Evolutionary conservation across 768 basidiomycete genomes (phyloP).

Genomic region (Boletus speciosus): DNA sequence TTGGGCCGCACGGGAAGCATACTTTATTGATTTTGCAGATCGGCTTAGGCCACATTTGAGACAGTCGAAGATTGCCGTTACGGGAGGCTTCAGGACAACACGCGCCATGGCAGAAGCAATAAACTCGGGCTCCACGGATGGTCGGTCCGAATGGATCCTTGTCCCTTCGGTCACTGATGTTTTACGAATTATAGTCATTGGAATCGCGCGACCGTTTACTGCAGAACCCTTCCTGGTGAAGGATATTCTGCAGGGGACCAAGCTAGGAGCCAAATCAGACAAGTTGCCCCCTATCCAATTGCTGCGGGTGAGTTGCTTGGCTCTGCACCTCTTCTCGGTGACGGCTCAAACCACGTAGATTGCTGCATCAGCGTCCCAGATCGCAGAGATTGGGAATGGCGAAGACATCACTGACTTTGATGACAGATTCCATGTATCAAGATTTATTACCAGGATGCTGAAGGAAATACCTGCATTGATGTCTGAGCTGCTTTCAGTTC

Average conservation of each 20-base stretch:
- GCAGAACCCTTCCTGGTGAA: conserved; percentile 30
- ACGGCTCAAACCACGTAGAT: conserved; percentile 16
- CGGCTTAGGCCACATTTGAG: conserved; percentile 22
- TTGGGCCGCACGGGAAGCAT: conserved; percentile 23
- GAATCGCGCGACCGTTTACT: conserved; percentile 28
- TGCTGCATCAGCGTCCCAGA: conserved; percentile 29
- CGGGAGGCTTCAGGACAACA: conserved; percentile 31
- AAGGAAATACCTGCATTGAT: conserved; percentile 31
- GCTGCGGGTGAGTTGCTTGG: conserved; percentile 21
- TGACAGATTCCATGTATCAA: conserved; percentile 29
- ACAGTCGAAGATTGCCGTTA: conserved; percentile 27
- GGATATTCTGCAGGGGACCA: conserved; percentile 27
- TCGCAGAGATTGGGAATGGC: conserved; percentile 34
- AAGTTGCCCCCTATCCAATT: conserved; percentile 38
- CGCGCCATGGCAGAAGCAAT: conserved; percentile 30
- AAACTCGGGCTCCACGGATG: conserved; percentile 20
- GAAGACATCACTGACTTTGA: conserved; percentile 33
- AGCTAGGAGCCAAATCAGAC: conserved; percentile 21
- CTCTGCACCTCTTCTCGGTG: not conserved
- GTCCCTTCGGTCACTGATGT: not conserved
- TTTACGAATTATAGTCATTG: conserved; percentile 20
- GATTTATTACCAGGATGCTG: conserved; percentile 30
- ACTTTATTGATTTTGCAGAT: conserved; percentile 32
- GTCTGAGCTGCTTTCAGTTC: conserved; percentile 28
- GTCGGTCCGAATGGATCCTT: conserved; percentile 14